phyloP scores from a whole-genome alignment of 2,329 filamentous ascomycete species.

The Fusarium sp. region DNA sequence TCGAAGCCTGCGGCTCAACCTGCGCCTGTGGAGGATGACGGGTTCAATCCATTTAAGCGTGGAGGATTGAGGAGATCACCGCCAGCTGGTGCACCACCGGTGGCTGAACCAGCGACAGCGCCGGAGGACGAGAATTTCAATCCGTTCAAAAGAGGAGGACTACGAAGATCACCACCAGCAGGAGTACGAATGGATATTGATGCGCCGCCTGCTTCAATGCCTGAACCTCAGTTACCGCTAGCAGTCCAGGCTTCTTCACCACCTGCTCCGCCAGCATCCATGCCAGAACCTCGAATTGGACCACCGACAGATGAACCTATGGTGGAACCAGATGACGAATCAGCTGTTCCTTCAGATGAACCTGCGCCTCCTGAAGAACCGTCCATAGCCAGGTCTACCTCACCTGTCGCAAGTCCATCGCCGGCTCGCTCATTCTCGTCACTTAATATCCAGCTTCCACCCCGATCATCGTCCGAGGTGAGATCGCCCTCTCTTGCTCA shows the following conservation, averaged over 20 bases:
- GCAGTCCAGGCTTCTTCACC: conserved; percentile 7
- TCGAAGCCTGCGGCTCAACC: conserved; percentile 54
- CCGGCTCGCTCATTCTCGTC: conserved; percentile 18
- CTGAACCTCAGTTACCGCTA: conserved; percentile 22
- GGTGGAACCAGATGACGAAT: neutral
- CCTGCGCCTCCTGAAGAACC: neutral
- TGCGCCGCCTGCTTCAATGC: conserved; percentile 31
- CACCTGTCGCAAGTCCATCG: conserved; percentile 7
- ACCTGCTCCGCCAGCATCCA: conserved; percentile 19
- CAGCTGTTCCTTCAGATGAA: conserved; percentile 1
- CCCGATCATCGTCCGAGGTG: neutral
- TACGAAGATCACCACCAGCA: conserved; percentile 48
- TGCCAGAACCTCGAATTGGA: conserved; percentile 10
- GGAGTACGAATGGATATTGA: conserved; percentile 31
- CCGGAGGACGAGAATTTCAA: conserved; percentile 47
- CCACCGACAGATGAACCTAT: neutral
- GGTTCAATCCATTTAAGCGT: conserved; percentile 48
- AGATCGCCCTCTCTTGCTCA: neutral
- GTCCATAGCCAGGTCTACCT: conserved; percentile 1
- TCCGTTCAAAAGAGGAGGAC: conserved; percentile 47
- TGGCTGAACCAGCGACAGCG: accelerated
- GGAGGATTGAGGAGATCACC: conserved; percentile 47
- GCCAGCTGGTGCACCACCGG: conserved; percentile 40
- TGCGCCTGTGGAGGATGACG: conserved; percentile 29
- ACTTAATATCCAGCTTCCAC: conserved; percentile 4